Base-by-base conservation (phyloP, 306 rosid species). In the Cucurbita argyrosperma region DNA sequence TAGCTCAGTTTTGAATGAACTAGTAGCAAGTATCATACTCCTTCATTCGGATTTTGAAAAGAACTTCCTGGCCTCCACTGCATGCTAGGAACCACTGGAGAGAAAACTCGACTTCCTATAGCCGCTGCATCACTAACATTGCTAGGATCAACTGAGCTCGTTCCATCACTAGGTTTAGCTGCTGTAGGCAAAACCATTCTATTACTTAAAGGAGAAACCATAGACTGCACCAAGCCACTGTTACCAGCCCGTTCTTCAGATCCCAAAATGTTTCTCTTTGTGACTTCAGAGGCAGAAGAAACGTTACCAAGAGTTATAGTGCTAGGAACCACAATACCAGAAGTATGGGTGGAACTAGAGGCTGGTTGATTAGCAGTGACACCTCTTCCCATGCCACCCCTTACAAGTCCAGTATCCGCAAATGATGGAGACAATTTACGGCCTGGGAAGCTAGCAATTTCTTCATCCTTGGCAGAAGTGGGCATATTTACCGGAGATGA, bases 51-150 rank as follows among this genome's bases (percentile, higher is more conserved):
- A 79, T 82, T 91, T 63, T 85, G 97, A 77, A 89, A 91, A 56
- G 93, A 83, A 77, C 91, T 88, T 79, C 98, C 98, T 40, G 98
- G 90, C 83, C 97, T 89, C 98, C 98, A 94, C 74, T 89, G 98
- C 92, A 90, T 88, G 80, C 94, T 85, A 63, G 98, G 82, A 82
- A 87, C 92, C 80, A 83, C 56, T 80, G 92, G 90, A 76, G 97
- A 88, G 81, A 90, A 94, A 76, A 87, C 88, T 85, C 92, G 78
- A 63, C 96, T 90, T 68, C 90, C 80, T 60, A 86, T 79, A 80
- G 92, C 81, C 58, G 90, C 76, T 59, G 90, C 86, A 69, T 94
- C 98, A 83, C 77, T 81, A 15, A 79, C 85, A 79, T 78, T 82
- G 71, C 77, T 74, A 79, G 96, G 79, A 82, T 94, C 98, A 59